Percentiles rank a stretch among this genome's conserved stretches.
These are phyloP conservation scores for Sicyos edulis DNA, from an alignment of 306 rosid species.

Conservation along the genomic window DNA sequence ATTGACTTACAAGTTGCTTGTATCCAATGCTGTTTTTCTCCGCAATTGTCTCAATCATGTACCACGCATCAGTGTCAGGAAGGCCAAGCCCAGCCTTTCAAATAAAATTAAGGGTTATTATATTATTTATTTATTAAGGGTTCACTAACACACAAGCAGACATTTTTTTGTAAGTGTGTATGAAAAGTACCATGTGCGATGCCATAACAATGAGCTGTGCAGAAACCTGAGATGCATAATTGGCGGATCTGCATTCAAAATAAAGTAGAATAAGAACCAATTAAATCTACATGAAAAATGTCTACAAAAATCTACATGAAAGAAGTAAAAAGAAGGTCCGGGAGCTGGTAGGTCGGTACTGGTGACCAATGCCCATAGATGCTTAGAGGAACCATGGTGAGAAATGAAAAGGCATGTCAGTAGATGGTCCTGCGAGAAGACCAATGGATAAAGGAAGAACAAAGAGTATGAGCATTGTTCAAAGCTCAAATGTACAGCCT, in stretches of 20 bases:
- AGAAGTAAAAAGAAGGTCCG: background rate
- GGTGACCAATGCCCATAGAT: background rate
- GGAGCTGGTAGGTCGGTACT: background rate
- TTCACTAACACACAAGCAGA: background rate
- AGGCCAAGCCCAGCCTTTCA: constrained; percentile 94
- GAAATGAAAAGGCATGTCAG: background rate
- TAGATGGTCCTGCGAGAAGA: background rate
- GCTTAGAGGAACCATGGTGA: background rate
- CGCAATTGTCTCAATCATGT: constrained; percentile 86
- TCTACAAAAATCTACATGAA: background rate
- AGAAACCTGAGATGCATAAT: constrained; percentile 85
- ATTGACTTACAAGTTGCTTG: constrained; percentile 76
- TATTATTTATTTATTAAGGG: background rate
- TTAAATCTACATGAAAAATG: background rate
- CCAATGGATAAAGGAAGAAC: background rate
- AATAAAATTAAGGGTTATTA: constrained; percentile 19
- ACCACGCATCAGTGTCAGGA: constrained; percentile 90
- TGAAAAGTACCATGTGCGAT: constrained; percentile 78
- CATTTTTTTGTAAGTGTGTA: background rate
- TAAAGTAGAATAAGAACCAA: background rate
- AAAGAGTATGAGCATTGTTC: background rate
- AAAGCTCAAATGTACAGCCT: background rate
- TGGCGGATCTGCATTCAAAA: constrained; percentile 51
- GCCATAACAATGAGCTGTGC: constrained; percentile 71
- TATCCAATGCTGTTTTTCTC: constrained; percentile 85